A percentile compares a stretch with the other conserved stretches of the same genome.
phyloP scores from a whole-genome alignment of 371 early-diverging fungal genomes.

The Aphelidium insulamus region DNA sequence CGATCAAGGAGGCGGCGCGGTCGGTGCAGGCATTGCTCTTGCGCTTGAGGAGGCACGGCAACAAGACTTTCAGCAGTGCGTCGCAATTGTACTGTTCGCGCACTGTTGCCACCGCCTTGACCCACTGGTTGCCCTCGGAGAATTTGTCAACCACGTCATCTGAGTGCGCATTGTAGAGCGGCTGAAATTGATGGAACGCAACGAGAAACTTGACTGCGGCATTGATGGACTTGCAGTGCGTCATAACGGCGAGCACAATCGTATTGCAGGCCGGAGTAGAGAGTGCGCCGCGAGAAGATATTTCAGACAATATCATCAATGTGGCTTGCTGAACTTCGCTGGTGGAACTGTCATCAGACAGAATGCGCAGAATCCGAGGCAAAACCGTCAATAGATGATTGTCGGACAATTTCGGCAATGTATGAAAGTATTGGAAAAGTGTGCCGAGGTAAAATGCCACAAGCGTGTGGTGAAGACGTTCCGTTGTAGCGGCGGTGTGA shows the following conservation, averaged over 20 bases:
- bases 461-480: conserved; percentile 23
- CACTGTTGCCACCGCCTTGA: neutral
- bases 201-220: too few species aligned
- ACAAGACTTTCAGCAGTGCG: neutral
- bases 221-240: too few species aligned
- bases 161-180: too few species aligned
- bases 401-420: conserved; percentile 19
- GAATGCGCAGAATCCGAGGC: conserved; percentile 18
- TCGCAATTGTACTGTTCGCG: neutral
- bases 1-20: too few species aligned
- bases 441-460: conserved; percentile 41
- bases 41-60: neutral
- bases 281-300: conserved; percentile 24
- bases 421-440: conserved; percentile 29
- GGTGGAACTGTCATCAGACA: too few species aligned
- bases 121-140: too few species aligned
- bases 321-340: too few species aligned
- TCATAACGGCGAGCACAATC: too few species aligned
- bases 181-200: too few species aligned
- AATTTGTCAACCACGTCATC: too few species aligned
- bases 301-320: conserved; percentile 42
- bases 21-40: too few species aligned
- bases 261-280: conserved; percentile 22
- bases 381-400: conserved; percentile 26
- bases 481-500: conserved; percentile 11